Percentiles rank a stretch among this genome's conserved stretches.
Conservation (phyloP, 2,329 filamentous ascomycete genomes). For the Fusarium sp. region DNA sequence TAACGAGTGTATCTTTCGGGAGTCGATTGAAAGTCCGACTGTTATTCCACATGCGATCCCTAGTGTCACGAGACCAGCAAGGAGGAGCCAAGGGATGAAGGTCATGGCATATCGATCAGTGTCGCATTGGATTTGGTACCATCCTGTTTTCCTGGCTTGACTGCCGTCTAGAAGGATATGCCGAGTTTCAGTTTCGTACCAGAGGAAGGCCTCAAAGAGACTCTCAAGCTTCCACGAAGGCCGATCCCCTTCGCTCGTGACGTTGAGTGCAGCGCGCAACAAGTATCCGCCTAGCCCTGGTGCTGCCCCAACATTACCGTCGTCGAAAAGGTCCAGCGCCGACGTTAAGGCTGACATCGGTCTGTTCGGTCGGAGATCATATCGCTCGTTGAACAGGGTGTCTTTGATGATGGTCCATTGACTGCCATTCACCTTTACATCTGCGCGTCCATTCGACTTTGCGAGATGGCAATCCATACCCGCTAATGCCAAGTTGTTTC, state of each 20-base stretch:
- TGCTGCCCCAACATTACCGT: neutral
- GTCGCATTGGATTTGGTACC: conserved; percentile 7
- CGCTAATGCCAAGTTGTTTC: conserved; percentile 7
- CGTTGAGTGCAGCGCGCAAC: neutral
- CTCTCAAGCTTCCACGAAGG: conserved; percentile 16
- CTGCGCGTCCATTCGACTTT: conserved; percentile 17
- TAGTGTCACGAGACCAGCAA: conserved; percentile 21
- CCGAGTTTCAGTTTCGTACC: conserved; percentile 15
- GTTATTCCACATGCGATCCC: conserved; percentile 21
- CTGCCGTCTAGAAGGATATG: neutral
- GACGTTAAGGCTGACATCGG: neutral
- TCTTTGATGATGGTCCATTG: conserved; percentile 6
- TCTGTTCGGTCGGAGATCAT: neutral
- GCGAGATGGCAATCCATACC: conserved; percentile 17
- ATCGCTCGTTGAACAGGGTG: neutral
- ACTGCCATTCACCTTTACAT: conserved; percentile 11
- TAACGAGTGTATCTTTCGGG: conserved; percentile 21
- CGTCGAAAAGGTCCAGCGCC: neutral
- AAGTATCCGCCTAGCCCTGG: conserved; percentile 24
- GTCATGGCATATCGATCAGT: conserved; percentile 28
- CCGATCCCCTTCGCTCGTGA: neutral
- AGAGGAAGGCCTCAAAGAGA: conserved; percentile 27
- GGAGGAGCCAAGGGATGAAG: conserved; percentile 32
- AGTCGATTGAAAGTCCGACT: conserved; percentile 21
- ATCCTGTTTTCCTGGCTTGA: neutral